phyloP scores from a whole-genome alignment of 257 asterid species.

The Osmanthus fragrans region DNA sequence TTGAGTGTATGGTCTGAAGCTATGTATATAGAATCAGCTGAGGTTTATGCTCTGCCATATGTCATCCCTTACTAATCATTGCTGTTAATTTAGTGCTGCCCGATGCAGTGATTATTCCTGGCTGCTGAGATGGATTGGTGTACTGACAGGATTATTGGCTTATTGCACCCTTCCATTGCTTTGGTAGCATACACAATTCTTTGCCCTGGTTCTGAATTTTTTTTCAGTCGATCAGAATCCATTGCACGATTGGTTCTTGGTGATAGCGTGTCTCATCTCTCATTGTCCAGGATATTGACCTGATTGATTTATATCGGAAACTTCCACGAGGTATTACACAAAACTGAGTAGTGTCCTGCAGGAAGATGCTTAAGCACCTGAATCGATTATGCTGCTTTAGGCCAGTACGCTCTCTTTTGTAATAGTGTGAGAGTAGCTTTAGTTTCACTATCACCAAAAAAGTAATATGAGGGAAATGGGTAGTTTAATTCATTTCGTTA shows the following conservation, averaged over 20 bases:
- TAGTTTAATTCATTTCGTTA: conserved; percentile 17
- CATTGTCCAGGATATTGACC: neutral
- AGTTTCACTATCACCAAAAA: conserved; percentile 27
- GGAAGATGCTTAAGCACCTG: conserved; percentile 20
- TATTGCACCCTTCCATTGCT: neutral
- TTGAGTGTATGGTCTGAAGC: conserved; percentile 65
- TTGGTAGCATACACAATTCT: neutral
- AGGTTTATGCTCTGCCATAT: conserved; percentile 66
- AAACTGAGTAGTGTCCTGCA: neutral
- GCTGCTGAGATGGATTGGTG: neutral
- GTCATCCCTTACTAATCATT: conserved; percentile 69
- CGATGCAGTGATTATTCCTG: neutral
- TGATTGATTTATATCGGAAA: neutral
- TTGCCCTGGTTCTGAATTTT: neutral
- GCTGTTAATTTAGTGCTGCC: conserved; percentile 4
- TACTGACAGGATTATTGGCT: neutral
- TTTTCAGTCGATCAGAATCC: neutral
- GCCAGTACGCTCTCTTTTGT: conserved; percentile 19
- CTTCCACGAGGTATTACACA: neutral
- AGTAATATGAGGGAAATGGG: conserved; percentile 29
- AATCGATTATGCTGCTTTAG: conserved; percentile 21
- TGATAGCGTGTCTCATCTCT: neutral
- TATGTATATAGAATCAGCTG: conserved; percentile 60
- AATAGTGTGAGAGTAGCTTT: conserved; percentile 21
- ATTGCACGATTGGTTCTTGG: neutral